phyloP scores from a whole-genome alignment of 805 yeast genomes.

The Starmerella kuoi region DNA sequence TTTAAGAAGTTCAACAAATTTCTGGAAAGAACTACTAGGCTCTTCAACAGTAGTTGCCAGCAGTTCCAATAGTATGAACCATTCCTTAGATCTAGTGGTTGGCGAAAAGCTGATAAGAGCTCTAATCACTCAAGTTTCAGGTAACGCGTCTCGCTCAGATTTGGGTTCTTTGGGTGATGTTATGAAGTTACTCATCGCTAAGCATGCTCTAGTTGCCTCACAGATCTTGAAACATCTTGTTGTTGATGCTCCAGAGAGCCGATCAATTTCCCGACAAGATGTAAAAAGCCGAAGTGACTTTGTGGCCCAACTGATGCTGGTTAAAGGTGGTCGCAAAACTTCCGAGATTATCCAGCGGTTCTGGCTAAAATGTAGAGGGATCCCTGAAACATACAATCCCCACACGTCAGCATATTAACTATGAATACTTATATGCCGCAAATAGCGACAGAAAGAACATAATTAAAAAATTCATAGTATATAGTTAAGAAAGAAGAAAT shows the following conservation, averaged over 20 bases:
- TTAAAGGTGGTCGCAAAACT: conserved; percentile 27
- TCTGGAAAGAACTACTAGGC: conserved; percentile 42
- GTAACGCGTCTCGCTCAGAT: conserved; percentile 34
- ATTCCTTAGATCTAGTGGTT: conserved; percentile 24
- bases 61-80: not conserved
- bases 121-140: conserved; percentile 34
- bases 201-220: conserved; percentile 14
- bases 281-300: conserved; percentile 20
- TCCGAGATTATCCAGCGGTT: conserved; percentile 25
- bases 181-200: conserved; percentile 30
- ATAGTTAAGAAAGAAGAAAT: too few relatives aligned
- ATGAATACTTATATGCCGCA: too few relatives aligned
- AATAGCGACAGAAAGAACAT: too few relatives aligned
- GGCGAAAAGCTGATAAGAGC: conserved; percentile 27
- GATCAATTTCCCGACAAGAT: conserved; percentile 10
- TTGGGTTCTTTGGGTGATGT: conserved; percentile 34
- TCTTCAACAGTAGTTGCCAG: not conserved
- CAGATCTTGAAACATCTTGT: conserved; percentile 13
- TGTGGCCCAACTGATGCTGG: conserved; percentile 24
- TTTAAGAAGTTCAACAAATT: conserved; percentile 39
- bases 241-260: conserved; percentile 16
- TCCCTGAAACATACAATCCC: conserved; percentile 23
- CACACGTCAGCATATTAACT: too few relatives aligned
- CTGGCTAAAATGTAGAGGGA: conserved; percentile 28
- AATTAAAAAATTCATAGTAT: too few relatives aligned